These are phyloP conservation scores for Hyaloscypha bicolor DNA, from an alignment of 495 filamentous ascomycete species.

Conservation along the genomic window DNA sequence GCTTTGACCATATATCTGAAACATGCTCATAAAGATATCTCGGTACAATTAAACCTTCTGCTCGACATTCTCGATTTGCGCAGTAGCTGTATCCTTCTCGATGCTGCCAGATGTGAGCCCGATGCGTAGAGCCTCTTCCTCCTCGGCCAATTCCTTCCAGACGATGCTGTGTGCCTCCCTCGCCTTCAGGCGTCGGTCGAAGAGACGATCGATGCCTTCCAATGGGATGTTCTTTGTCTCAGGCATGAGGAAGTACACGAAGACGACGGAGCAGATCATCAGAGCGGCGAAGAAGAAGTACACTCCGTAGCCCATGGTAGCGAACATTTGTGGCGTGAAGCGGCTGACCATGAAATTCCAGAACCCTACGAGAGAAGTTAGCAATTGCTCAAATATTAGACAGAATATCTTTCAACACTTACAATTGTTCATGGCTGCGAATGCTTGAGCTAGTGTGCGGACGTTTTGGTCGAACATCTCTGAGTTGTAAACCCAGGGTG, in stretches of 20 bases:
- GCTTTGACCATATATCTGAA: background rate
- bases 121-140: conserved; percentile 22
- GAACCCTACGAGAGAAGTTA: conserved; percentile 49
- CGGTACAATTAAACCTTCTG: background rate
- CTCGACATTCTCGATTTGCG: background rate
- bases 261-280: conserved; percentile 69
- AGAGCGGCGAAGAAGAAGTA: conserved; percentile 79
- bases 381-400: background rate
- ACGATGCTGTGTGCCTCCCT: conserved; percentile 25
- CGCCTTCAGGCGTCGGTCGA: conserved; percentile 19
- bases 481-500: conserved; percentile 67
- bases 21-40: background rate
- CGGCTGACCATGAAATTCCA: conserved; percentile 76
- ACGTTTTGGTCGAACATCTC: conserved; percentile 66
- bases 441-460: conserved; percentile 67
- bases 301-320: conserved; percentile 68
- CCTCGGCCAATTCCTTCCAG: conserved; percentile 24
- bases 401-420: background rate
- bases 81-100: background rate
- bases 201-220: conserved; percentile 55
- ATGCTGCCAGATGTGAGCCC: conserved; percentile 11
- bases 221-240: conserved; percentile 55
- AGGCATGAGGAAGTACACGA: conserved; percentile 57
- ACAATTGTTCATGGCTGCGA: conserved; percentile 64
- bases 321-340: conserved; percentile 78